Evolutionary conservation across 148 eudicot species (phyloP).

Genomic region (Dianthus caryophyllus): DNA sequence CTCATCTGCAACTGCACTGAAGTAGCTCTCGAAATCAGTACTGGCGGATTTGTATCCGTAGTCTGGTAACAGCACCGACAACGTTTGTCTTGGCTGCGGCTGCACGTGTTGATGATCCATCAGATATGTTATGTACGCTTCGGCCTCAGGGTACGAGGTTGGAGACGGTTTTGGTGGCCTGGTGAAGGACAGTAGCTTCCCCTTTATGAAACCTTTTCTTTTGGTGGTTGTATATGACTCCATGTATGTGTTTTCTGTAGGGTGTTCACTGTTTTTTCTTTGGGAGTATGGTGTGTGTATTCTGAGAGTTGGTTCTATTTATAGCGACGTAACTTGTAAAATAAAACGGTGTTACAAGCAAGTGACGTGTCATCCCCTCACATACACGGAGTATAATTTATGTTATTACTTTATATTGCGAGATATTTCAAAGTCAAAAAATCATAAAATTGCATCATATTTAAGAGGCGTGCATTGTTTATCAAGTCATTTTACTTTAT

Average conservation of each 20-base stretch:
- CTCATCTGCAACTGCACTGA: slow-evolving; percentile 33
- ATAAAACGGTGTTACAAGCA: too few relatives aligned
- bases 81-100: slow-evolving; percentile 30
- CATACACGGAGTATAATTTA: too few relatives aligned
- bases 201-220: slow-evolving; percentile 29
- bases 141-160: slow-evolving; percentile 8
- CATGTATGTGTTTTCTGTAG: slow-evolving; percentile 5
- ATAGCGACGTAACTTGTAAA: neutral
- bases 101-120: slow-evolving; percentile 35
- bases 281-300: slow-evolving; percentile 1
- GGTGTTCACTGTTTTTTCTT: too few relatives aligned
- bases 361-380: too few relatives aligned
- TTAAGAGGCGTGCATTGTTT: too few relatives aligned
- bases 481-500: too few relatives aligned
- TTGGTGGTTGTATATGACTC: slow-evolving; percentile 20
- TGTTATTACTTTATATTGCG: too few relatives aligned
- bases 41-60: slow-evolving; percentile 10
- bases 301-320: slow-evolving; percentile 8
- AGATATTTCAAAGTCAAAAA: too few relatives aligned
- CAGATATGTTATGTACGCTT: slow-evolving; percentile 31
- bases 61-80: slow-evolving; percentile 28
- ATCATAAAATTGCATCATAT: too few relatives aligned
- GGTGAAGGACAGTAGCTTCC: slow-evolving; percentile 27
- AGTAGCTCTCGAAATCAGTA: slow-evolving; percentile 30
- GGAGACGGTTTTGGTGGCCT: slow-evolving; percentile 17